Evolutionary conservation across 176 grass and related monocot species (phyloP), one percentile per base, ranked within the genome.

Genomic region (Zea luxurians): DNA sequence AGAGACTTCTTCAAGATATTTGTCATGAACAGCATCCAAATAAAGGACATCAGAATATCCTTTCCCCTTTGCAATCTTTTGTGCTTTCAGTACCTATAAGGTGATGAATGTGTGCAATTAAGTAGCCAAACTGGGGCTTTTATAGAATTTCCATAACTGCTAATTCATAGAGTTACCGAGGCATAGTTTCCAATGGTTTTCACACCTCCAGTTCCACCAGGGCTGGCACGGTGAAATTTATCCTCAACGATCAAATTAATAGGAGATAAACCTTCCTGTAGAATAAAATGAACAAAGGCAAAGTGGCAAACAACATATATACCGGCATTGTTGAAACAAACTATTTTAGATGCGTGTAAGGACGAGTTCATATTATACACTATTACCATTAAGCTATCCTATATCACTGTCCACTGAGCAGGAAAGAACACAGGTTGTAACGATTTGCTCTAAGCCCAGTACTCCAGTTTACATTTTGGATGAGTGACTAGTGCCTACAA

Each of bases 111-210:
- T 70, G 27, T 64, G 16, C 10, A 78, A 65, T 74, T 65, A 75
- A 58, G 61, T n/a, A 82, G 66, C 3, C 34, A 67, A 43, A 60
- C 15, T 64, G 37, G 27, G 43, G 60, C 46, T 34, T 72, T 17
- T 37, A 54, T 62, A 58, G 55, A 73, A 6, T 20, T 71, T 81
- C 44, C 2, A 35, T 4, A 82, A 2, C 37, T 57, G 10, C 18
- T 17, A 10, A 38, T 34, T 48, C 55, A 50, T 13, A 77, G 61
- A 71, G 48, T 90, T 90, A 97, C 94, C 43, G 91, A 90, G 57
- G 91, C 91, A 88, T 97, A 97, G 73, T 97, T 97, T 79, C 94
- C 91, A 36, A 93, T 93, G 63, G 87, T 93, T 82, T 97, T 97
- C 38, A 92, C 90, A 8, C 91, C 89, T 82, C 94, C 91, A 75